These are phyloP conservation scores for Cyanidioschyzon merolae DNA, from an alignment of 23 red algal genomes.

Conservation along the genomic window DNA sequence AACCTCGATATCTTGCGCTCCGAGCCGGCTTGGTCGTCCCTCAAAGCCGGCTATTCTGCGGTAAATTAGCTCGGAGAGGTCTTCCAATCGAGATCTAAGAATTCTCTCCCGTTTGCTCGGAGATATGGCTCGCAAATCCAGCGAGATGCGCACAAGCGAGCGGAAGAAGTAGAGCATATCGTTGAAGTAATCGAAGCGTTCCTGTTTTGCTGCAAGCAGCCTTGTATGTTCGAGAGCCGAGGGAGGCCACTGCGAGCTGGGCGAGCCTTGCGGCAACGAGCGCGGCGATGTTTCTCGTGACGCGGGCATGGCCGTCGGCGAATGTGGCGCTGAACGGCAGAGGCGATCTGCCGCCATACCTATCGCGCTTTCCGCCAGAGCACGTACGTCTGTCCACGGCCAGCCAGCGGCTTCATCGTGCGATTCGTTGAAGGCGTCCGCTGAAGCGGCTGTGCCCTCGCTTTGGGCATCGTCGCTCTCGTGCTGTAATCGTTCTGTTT, in stretches of 20 bases:
- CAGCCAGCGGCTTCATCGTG: not conserved
- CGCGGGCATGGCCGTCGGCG: not conserved
- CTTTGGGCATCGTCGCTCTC: not conserved
- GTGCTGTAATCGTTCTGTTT: not conserved
- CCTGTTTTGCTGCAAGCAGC: slow-evolving; percentile 86
- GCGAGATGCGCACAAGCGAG: slow-evolving; percentile 64
- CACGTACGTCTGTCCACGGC: not conserved
- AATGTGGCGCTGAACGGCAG: not conserved
- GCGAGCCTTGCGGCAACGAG: not conserved
- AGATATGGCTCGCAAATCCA: slow-evolving; percentile 36
- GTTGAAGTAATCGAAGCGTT: slow-evolving; percentile 97
- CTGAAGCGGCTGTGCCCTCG: not conserved
- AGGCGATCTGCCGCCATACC: not conserved
- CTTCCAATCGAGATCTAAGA: slow-evolving; percentile 53
- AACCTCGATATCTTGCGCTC: not conserved
- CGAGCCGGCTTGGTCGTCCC: slow-evolving; percentile 32
- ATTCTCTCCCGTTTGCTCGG: slow-evolving; percentile 44
- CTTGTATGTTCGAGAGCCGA: slow-evolving; percentile 21
- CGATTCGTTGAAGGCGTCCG: not conserved
- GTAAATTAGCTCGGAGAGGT: slow-evolving; percentile 62
- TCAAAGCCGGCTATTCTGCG: slow-evolving; percentile 49
- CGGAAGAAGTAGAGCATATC: slow-evolving; percentile 63
- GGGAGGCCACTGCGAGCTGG: not conserved
- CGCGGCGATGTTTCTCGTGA: not conserved
- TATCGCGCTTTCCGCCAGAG: not conserved